Evolutionary conservation across 1,284 basidiomycete species (phyloP).

Genomic region (Melampsora americana): DNA sequence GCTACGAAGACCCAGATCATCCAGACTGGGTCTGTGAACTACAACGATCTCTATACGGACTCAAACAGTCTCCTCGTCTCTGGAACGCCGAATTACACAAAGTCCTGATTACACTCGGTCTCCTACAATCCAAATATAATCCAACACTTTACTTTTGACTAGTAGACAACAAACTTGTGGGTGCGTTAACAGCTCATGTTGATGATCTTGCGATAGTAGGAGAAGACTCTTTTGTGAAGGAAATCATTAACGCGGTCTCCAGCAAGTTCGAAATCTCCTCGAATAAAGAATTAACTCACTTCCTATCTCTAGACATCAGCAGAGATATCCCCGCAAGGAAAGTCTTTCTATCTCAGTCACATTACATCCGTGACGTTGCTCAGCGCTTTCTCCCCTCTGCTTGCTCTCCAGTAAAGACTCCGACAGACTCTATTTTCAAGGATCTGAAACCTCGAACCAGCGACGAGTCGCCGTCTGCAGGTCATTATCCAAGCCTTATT

Average conservation of each 20-base stretch:
- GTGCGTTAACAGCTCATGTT: no score
- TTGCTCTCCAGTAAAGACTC: not conserved
- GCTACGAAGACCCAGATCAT: not conserved
- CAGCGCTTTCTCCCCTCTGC: not conserved
- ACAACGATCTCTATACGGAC: no score
- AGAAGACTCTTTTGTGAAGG: not conserved
- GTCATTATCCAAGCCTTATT: conserved; percentile 2
- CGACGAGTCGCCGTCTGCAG: not conserved
- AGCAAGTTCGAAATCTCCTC: not conserved
- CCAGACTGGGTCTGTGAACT: conserved; percentile 1
- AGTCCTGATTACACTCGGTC: no score
- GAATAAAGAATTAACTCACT: not conserved
- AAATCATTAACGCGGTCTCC: not conserved
- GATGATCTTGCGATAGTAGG: conserved; percentile 9
- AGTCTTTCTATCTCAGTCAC: not conserved
- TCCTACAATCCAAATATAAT: not conserved
- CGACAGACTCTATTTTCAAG: not conserved
- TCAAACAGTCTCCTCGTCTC: no score
- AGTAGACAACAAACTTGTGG: not conserved
- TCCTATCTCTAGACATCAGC: no score
- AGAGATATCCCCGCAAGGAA: not conserved
- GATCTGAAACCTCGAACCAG: not conserved
- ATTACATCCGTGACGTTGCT: not conserved
- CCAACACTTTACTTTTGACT: not conserved
- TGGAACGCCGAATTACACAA: no score